Evolutionary conservation across 2,329 filamentous ascomycete genomes (phyloP).

Genomic region (Pestalotiopsis sp.): DNA sequence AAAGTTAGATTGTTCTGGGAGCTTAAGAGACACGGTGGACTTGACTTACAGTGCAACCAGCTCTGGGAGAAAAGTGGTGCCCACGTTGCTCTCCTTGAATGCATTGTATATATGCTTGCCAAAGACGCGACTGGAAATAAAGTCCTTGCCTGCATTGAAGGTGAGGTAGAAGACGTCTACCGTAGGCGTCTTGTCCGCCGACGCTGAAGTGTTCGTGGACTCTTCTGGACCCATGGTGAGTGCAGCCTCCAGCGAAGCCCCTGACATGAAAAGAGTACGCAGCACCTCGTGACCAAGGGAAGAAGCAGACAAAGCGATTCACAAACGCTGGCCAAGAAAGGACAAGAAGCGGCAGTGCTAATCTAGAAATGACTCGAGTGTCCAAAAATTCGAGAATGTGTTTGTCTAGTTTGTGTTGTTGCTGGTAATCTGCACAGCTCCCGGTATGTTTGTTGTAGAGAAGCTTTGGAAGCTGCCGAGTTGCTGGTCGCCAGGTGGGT

Average conservation of each 20-base stretch:
- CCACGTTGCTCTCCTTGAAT: conserved; percentile 47
- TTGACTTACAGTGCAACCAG: conserved; percentile 58
- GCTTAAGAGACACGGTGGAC: neutral
- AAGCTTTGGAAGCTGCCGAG: neutral
- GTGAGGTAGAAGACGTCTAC: conserved; percentile 79
- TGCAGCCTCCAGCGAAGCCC: conserved; percentile 17
- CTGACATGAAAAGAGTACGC: neutral
- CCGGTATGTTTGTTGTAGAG: neutral
- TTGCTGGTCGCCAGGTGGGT: neutral
- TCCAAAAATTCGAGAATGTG: neutral
- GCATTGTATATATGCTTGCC: conserved; percentile 67
- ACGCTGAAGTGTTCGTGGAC: conserved; percentile 14
- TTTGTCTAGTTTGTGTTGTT: neutral
- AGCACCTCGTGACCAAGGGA: neutral
- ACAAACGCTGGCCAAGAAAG: neutral
- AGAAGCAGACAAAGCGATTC: neutral
- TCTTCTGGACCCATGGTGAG: neutral
- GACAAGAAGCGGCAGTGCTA: neutral
- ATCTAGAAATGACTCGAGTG: neutral
- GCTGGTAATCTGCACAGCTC: neutral
- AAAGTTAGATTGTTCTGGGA: conserved; percentile 13
- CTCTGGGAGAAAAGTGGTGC: conserved; percentile 47
- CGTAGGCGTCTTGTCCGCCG: conserved; percentile 45
- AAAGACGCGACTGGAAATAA: conserved; percentile 71
- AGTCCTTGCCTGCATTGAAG: conserved; percentile 81